These are phyloP conservation scores for Epichloe uncinata DNA, from an alignment of 2,329 filamentous ascomycete species.

Conservation along the genomic window DNA sequence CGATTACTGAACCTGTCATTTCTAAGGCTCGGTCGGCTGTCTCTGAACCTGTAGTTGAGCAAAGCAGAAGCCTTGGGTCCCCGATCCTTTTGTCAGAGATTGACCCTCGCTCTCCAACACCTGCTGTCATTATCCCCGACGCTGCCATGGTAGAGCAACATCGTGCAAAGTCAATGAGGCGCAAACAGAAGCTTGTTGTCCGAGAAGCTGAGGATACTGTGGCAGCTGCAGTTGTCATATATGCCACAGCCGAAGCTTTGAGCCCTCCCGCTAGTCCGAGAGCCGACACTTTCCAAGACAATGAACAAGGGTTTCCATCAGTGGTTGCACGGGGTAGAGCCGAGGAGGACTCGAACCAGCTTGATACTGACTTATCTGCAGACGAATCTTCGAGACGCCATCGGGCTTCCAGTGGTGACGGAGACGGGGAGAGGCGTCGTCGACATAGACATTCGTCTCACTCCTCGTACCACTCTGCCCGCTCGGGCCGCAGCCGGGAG, in stretches of 20 bases:
- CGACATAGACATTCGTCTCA: conserved; percentile 21
- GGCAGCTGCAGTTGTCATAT: conserved; percentile 40
- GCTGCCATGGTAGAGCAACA: conserved; percentile 24
- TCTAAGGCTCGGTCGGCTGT: background rate
- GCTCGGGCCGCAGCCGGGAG: conserved; percentile 17
- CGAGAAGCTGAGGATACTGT: conserved; percentile 37
- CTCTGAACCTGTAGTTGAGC: background rate
- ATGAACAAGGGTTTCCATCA: conserved; percentile 13
- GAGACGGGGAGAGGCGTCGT: conserved; percentile 26
- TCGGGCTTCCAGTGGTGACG: conserved; percentile 22
- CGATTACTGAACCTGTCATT: background rate
- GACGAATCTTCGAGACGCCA: conserved; percentile 32
- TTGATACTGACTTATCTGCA: conserved; percentile 43
- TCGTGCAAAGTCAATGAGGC: conserved; percentile 30
- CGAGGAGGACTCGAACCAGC: conserved; percentile 15
- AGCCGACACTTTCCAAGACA: conserved; percentile 8
- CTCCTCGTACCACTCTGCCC: conserved; percentile 19
- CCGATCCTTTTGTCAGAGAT: conserved; percentile 5
- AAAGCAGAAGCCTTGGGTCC: background rate
- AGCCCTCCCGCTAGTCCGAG: conserved; percentile 26
- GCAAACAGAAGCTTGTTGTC: conserved; percentile 31
- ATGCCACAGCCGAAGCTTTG: conserved; percentile 35
- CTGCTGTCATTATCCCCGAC: conserved; percentile 33
- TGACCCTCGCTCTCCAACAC: conserved; percentile 25
- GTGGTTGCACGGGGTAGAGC: background rate